phyloP scores from a whole-genome alignment of 2,329 filamentous ascomycete species.

The Proliferodiscus dingleyae region DNA sequence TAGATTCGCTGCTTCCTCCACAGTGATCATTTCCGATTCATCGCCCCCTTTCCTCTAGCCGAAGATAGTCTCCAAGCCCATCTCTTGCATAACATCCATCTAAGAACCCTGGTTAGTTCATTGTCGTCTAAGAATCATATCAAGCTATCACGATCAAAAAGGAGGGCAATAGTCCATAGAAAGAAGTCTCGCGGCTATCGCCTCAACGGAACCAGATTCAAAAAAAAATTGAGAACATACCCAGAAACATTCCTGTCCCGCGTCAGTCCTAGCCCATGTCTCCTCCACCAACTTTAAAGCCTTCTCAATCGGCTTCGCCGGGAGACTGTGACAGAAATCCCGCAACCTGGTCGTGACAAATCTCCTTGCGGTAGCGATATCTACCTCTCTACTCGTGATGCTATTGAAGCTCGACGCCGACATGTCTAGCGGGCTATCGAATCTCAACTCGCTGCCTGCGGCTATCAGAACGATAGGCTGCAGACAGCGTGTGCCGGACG shows the following conservation, averaged over 20 bases:
- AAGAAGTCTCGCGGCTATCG: too few relatives aligned
- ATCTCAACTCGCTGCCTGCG: conserved; percentile 24
- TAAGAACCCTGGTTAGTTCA: too few relatives aligned
- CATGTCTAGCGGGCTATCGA: conserved; percentile 11
- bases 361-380: conserved; percentile 23
- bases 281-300: conserved; percentile 24
- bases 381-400: conserved; percentile 24
- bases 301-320: conserved; percentile 25
- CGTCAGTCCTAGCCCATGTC: conserved; percentile 24
- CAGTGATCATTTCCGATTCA: too few relatives aligned
- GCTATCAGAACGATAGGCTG: conserved; percentile 26
- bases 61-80: conserved; percentile 24
- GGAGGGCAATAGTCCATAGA: too few relatives aligned
- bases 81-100: conserved; percentile 26
- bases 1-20: too few relatives aligned
- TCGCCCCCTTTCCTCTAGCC: too few relatives aligned
- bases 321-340: conserved; percentile 24
- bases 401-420: conserved; percentile 14
- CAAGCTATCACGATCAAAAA: too few relatives aligned
- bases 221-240: too few relatives aligned
- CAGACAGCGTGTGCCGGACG: conserved; percentile 26
- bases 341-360: conserved; percentile 25
- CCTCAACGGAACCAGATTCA: too few relatives aligned
- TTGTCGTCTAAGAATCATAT: too few relatives aligned
- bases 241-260: conserved; percentile 21